Percentiles rank a stretch among this genome's conserved stretches.
phyloP scores from a whole-genome alignment of 495 filamentous ascomycete species.

The Penicillium silybi region DNA sequence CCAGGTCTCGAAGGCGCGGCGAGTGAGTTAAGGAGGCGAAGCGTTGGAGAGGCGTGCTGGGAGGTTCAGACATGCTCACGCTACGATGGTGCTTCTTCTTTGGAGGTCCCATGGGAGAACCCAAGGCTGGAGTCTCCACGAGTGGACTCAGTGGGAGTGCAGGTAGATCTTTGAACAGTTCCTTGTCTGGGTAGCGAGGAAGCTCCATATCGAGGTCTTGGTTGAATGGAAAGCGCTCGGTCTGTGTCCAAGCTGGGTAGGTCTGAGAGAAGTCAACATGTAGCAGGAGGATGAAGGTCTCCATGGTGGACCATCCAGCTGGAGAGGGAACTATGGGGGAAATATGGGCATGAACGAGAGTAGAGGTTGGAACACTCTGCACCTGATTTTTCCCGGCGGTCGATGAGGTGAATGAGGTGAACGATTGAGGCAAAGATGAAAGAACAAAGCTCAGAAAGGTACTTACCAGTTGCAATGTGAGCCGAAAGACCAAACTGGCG shows the following conservation, averaged over 20 bases:
- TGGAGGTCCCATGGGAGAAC: neutral
- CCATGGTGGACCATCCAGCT: too few relatives aligned
- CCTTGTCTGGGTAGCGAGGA: neutral
- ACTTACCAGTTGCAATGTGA: neutral
- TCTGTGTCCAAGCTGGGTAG: slow-evolving; percentile 6
- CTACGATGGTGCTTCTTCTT: slow-evolving; percentile 11
- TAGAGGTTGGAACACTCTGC: too few relatives aligned
- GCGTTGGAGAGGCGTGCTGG: neutral
- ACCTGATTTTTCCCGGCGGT: too few relatives aligned
- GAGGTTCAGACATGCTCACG: slow-evolving; percentile 23
- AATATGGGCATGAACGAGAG: too few relatives aligned
- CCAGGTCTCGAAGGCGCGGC: slow-evolving; percentile 7
- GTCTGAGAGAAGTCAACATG: neutral
- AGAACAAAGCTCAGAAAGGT: neutral
- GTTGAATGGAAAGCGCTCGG: slow-evolving; percentile 29
- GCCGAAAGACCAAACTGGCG: neutral
- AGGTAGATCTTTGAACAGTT: neutral
- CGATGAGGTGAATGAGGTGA: neutral
- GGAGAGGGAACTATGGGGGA: too few relatives aligned
- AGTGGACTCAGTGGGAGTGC: neutral
- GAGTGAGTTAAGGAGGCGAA: slow-evolving; percentile 1
- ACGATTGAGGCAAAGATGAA: too few relatives aligned
- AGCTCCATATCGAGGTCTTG: slow-evolving; percentile 16
- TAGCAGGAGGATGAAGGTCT: too few relatives aligned
- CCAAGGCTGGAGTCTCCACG: neutral